A percentile compares a stretch with the other conserved stretches of the same genome.
These are phyloP conservation scores for Wallemia hederae DNA, from an alignment of 1,284 basidiomycete genomes.

Conservation along the genomic window DNA sequence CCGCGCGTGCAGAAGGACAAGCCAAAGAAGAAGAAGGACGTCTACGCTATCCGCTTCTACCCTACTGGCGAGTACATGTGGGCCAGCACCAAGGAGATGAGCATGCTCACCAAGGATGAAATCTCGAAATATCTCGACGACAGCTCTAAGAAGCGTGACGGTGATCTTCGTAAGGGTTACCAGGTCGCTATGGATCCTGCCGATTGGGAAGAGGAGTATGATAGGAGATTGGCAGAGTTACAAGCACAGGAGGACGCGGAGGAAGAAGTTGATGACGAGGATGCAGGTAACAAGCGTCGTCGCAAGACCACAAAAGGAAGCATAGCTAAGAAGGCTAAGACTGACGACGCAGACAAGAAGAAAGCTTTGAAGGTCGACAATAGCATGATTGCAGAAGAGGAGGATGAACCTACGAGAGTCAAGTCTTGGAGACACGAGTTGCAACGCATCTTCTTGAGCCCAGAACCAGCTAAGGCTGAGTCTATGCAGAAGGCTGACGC, in stretches of 20 bases:
- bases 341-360: slow-evolving; percentile 13
- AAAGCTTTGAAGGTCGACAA: slow-evolving; percentile 22
- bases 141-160: slow-evolving; percentile 35
- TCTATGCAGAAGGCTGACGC: slow-evolving; percentile 7
- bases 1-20: slow-evolving; percentile 32
- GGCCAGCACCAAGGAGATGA: slow-evolving; percentile 54
- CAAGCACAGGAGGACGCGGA: slow-evolving; percentile 37
- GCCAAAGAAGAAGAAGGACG: slow-evolving; percentile 37
- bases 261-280: slow-evolving; percentile 24
- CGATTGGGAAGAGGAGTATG: slow-evolving; percentile 30
- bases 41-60: slow-evolving; percentile 63
- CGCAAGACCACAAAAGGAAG: slow-evolving; percentile 3
- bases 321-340: slow-evolving; percentile 13
- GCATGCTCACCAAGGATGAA: slow-evolving; percentile 42
- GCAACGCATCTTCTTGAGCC: slow-evolving; percentile 58
- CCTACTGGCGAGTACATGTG: slow-evolving; percentile 70
- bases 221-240: slow-evolving; percentile 29
- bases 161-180: slow-evolving; percentile 51
- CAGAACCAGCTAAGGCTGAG: slow-evolving; percentile 16
- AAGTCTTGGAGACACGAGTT: slow-evolving; percentile 69
- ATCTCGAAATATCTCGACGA: slow-evolving; percentile 55
- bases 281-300: slow-evolving; percentile 18
- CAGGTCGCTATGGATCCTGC: slow-evolving; percentile 49
- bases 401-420: slow-evolving; percentile 17
- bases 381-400: slow-evolving; percentile 17